A percentile compares a stretch with the other conserved stretches of the same genome.
These are phyloP conservation scores for Hanseniaspora thailandica DNA, from an alignment of 805 yeast genomes.

Conservation along the genomic window DNA sequence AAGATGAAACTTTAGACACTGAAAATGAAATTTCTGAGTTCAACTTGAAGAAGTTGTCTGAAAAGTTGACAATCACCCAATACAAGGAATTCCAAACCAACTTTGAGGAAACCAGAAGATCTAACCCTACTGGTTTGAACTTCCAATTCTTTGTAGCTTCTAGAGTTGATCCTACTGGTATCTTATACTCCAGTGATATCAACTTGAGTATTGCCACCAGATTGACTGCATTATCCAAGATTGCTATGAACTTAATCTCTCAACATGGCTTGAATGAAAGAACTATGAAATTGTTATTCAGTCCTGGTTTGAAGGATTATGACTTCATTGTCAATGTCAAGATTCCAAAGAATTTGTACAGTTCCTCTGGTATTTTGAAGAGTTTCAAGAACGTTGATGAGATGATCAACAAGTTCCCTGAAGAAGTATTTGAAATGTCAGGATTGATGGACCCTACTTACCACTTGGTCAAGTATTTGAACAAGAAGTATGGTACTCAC, in stretches of 20 bases:
- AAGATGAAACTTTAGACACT: conserved; percentile 22
- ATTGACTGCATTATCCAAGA: conserved; percentile 74
- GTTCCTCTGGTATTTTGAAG: conserved; percentile 44
- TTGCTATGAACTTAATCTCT: conserved; percentile 47
- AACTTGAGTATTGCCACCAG: conserved; percentile 75
- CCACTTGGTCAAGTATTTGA: conserved; percentile 49
- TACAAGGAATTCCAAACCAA: conserved; percentile 51
- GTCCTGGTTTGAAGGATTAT: conserved; percentile 74
- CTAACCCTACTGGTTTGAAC: conserved; percentile 71
- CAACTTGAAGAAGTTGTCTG: conserved; percentile 40
- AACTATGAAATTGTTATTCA: conserved; percentile 49
- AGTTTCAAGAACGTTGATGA: conserved; percentile 49
- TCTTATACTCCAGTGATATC: conserved; percentile 58
- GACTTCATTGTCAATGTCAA: conserved; percentile 63
- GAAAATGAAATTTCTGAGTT: conserved; percentile 24
- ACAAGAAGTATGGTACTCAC: conserved; percentile 50
- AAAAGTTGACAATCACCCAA: conserved; percentile 48
- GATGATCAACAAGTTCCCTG: conserved; percentile 27
- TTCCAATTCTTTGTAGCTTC: conserved; percentile 76
- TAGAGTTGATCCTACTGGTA: conserved; percentile 76
- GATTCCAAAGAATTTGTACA: conserved; percentile 32
- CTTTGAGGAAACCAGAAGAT: conserved; percentile 55
- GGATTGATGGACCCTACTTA: conserved; percentile 50
- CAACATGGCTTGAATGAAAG: conserved; percentile 34
- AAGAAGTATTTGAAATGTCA: conserved; percentile 31